Evolutionary conservation across 2,329 filamentous ascomycete genomes (phyloP), one percentile per base, ranked within the genome.

Genomic region (Colletotrichum sp.): DNA sequence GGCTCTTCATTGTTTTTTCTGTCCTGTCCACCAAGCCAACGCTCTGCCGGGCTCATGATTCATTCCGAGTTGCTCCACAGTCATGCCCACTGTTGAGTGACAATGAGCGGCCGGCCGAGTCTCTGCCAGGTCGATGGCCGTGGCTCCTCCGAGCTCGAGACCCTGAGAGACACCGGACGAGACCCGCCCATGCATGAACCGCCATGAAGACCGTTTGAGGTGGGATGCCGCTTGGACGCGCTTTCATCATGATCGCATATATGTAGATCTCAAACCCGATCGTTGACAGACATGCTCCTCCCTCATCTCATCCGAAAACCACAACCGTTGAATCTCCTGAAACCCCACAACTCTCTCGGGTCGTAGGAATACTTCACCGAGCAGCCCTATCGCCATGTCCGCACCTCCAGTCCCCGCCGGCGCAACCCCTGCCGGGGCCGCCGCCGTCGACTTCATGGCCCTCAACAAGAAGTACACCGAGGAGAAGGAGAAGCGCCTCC

Each of bases 401-500:
- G 63, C 63, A 30, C 16, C 75, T 21, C 36, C 60, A 34, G 55
- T 24, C 10, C 44, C 44, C 52, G 26, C 52, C 8, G 55, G 52
- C 16, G 49, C 44, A 6, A 75, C 64, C 49, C 15, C 62, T 16
- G 66, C 30, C n/a, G 71, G 63, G 16, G 74, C 44, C 36, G 60
- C 52, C n/a, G 59, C 71, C 30, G 24, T 74, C 30, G 77, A 78
- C 62, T 69, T 79, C 65, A 59, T 62, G 64, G 77, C 77, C 34
- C 71, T 83, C 18, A 79, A 79, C 13, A 77, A 82, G 13, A 84
- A 82, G 60, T 86, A 86, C 73, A 75, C 75, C 8, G 79, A 82
- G 28, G 85, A 86, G 72, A 83, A 81, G 5, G 72, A 81, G 36
- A 86, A 84, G 62, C 82, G 85, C 3, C 26, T 82, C 9, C 80